Evolutionary conservation across 176 grass and related monocot genomes (phyloP), one percentile per base, ranked within the genome.

Genomic region (Raddia guianensis): DNA sequence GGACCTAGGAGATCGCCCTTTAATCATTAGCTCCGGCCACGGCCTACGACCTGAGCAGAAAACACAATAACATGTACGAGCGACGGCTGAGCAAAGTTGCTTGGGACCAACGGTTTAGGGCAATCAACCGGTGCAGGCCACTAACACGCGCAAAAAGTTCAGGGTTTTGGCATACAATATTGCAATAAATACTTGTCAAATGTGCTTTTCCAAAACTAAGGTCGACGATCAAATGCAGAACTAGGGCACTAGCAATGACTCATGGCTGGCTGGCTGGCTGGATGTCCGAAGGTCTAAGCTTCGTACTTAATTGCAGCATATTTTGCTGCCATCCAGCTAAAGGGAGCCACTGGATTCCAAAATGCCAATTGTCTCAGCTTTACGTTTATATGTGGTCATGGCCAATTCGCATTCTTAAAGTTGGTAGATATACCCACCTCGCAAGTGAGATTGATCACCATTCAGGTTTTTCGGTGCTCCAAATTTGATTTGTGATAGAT

Each of bases 241-340:
- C 53, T 78, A 50, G 11, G 42, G 65, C 56, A 35, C 87, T 58
- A 53, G 74, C 74, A 67, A 18, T 70, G 77, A 65, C 71, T 51
- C 78, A 53, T 6, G 27, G 20, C 42, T 68, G 73, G 47, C 52
- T 78, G 37, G 37, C 37, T 40, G 37, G 37, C 37, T 40, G 73
- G 82, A 72, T 81, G n/a, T 7, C 35, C 60, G 35, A 77, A 78
- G 68, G 34, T 78, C 78, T 19, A 58, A 63, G 67, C 27, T 33
- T 37, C 59, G 6, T 82, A 77, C 46, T 90, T 86, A 90, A 82
- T 82, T 90, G 45, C 49, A 35, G 34, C 78, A 78, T 78, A 86
- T 73, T 73, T 86, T 10, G 67, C 67, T 48, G 20, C 88, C 88
- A 90, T 79, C 68, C 83, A 80, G 27, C 8, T 46, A 89, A 33